phyloP scores from a whole-genome alignment of 73 alveolate species.

The Durusdinium trenchii region DNA sequence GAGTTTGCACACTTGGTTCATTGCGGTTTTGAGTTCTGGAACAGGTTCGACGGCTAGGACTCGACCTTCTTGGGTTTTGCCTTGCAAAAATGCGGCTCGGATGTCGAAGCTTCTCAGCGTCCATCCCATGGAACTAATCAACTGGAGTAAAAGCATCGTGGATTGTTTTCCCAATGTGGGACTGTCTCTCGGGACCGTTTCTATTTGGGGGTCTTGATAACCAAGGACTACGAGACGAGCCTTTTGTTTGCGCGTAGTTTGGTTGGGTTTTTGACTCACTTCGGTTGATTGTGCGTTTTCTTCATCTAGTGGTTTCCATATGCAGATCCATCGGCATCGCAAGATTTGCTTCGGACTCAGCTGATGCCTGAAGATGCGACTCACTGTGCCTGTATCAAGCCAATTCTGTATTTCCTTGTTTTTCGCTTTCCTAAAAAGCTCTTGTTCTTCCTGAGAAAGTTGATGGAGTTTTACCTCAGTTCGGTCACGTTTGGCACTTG shows the following conservation, averaged over 20 bases:
- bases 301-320: background rate
- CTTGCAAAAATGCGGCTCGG: slow-evolving; percentile 4
- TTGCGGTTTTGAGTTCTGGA: background rate
- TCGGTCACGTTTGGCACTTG: background rate
- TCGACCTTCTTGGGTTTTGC: background rate
- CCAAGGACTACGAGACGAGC: background rate
- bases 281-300: background rate
- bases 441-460: background rate
- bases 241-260: background rate
- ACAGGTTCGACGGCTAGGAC: background rate
- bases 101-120: background rate
- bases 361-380: background rate
- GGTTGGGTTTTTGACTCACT: background rate
- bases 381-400: background rate
- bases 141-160: background rate
- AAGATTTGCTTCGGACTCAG: background rate
- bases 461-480: background rate
- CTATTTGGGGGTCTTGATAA: background rate
- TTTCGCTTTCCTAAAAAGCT: background rate
- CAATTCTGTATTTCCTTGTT: background rate
- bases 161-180: slow-evolving; percentile 7
- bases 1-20: background rate
- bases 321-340: background rate
- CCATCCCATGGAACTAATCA: background rate
- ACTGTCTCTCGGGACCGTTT: background rate